phyloP scores from a whole-genome alignment of 2,329 filamentous ascomycete species.

The Alternaria tenuissima region DNA sequence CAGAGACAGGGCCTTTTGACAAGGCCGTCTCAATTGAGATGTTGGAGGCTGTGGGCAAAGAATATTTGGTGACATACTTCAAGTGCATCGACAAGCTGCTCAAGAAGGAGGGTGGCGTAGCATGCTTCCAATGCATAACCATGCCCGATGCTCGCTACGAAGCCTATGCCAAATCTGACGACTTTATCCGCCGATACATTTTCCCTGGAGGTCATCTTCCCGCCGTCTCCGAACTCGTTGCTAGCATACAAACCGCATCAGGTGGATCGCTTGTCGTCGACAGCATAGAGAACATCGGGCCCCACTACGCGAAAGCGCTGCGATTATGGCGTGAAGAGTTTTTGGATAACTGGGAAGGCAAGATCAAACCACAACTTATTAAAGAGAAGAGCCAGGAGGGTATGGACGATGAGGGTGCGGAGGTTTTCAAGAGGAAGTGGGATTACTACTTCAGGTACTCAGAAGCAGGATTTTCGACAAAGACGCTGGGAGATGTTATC shows the following conservation, averaged over 20 bases:
- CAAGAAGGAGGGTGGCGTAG: slow-evolving; percentile 71
- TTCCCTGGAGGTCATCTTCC: slow-evolving; percentile 80
- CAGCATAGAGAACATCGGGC: slow-evolving; percentile 74
- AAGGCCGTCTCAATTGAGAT: slow-evolving; percentile 80
- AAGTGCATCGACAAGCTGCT: slow-evolving; percentile 68
- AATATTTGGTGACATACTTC: slow-evolving; percentile 74
- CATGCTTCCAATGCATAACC: slow-evolving; percentile 79
- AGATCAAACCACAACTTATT: slow-evolving; percentile 68
- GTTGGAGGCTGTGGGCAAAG: slow-evolving; percentile 76
- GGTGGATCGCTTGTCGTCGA: slow-evolving; percentile 71
- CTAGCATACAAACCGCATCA: slow-evolving; percentile 69
- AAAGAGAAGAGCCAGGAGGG: slow-evolving; percentile 66
- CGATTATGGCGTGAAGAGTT: slow-evolving; percentile 74
- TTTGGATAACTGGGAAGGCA: slow-evolving; percentile 66
- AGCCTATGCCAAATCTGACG: slow-evolving; percentile 70
- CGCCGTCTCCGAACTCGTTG: slow-evolving; percentile 70
- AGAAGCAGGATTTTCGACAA: slow-evolving; percentile 75
- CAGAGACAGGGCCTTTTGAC: slow-evolving; percentile 64
- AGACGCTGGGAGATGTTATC: slow-evolving; percentile 76
- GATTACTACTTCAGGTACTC: slow-evolving; percentile 81
- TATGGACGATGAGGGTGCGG: slow-evolving; percentile 69
- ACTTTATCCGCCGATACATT: slow-evolving; percentile 80
- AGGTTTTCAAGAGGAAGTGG: slow-evolving; percentile 76
- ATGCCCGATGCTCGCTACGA: slow-evolving; percentile 75
- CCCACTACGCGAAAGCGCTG: slow-evolving; percentile 75